Evolutionary conservation across 805 yeast species (phyloP).

Genomic region (Candida sithepensis): DNA sequence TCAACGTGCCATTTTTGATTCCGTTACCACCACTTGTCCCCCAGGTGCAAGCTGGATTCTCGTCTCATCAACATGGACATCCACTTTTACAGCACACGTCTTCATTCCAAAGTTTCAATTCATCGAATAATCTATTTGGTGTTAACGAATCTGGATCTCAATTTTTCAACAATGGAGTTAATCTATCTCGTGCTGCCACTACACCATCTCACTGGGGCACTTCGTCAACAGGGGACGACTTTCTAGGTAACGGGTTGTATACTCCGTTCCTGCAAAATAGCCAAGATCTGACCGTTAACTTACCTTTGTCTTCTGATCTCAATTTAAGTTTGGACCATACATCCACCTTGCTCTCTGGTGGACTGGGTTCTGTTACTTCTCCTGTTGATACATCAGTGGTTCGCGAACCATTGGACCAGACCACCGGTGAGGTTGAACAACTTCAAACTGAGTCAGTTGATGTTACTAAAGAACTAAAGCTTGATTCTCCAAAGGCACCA

Average conservation of each 20-base stretch:
- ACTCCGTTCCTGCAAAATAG: slow-evolving; percentile 26
- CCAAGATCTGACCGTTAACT: slow-evolving; percentile 2
- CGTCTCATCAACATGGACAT: slow-evolving; percentile 6
- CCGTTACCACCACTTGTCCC: slow-evolving; percentile 42
- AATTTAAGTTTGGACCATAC: slow-evolving; percentile 4
- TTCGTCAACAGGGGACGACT: slow-evolving; percentile 2
- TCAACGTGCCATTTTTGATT: slow-evolving; percentile 55
- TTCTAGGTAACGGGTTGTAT: slow-evolving; percentile 10
- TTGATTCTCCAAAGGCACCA: too few species aligned
- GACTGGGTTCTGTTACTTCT: background rate
- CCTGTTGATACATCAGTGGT: background rate
- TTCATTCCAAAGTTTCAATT: slow-evolving; percentile 12
- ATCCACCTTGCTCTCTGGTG: background rate
- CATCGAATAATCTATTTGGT: slow-evolving; percentile 2
- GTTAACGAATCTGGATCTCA: slow-evolving; percentile 9
- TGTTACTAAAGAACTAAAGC: background rate
- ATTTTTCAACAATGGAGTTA: slow-evolving; percentile 10
- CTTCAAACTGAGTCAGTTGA: background rate
- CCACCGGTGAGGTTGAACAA: background rate
- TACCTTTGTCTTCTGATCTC: slow-evolving; percentile 9
- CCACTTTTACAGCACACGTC: slow-evolving; percentile 9
- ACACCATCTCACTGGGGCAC: slow-evolving; percentile 8
- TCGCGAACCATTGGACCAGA: background rate
- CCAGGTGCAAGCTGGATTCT: slow-evolving; percentile 1
- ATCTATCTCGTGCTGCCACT: slow-evolving; percentile 5